Percentiles rank a stretch among this genome's conserved stretches.
Conservation (phyloP, 257 asterid genomes). For the Solanum sparsipilum region DNA sequence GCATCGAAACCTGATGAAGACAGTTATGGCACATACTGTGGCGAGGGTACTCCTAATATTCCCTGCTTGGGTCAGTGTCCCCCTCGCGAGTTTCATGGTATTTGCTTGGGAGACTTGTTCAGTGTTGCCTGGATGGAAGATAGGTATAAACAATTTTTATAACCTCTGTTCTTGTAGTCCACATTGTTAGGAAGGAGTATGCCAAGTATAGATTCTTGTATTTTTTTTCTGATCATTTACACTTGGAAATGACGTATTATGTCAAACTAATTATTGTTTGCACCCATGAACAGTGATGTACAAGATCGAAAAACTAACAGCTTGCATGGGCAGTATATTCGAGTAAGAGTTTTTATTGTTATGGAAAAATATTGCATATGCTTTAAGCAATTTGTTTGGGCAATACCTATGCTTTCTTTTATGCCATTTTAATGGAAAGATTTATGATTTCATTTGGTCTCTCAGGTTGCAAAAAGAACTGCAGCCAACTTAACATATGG, state of each 20-base stretch:
- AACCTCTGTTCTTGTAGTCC: background rate
- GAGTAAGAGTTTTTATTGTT: background rate
- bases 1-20: conserved; percentile 90
- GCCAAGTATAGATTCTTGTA: background rate
- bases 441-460: conserved; percentile 21
- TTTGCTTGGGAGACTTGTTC: conserved; percentile 61
- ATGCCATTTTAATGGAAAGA: background rate
- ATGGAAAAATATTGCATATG: background rate
- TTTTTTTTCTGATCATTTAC: too few relatives aligned
- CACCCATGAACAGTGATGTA: background rate
- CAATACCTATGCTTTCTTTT: background rate
- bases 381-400: background rate
- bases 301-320: background rate
- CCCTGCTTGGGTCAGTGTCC: conserved; percentile 42
- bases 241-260: too few relatives aligned
- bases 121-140: conserved; percentile 99
- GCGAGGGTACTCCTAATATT: conserved; percentile 62
- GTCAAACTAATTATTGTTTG: too few relatives aligned
- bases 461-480: background rate
- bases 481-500: background rate
- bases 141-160: conserved; percentile 28
- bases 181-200: background rate
- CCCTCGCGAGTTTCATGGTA: background rate
- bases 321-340: background rate
- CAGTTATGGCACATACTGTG: conserved; percentile 96